Conservation (phyloP, 1,284 basidiomycete genomes). For the Ustilago cynodontis region DNA sequence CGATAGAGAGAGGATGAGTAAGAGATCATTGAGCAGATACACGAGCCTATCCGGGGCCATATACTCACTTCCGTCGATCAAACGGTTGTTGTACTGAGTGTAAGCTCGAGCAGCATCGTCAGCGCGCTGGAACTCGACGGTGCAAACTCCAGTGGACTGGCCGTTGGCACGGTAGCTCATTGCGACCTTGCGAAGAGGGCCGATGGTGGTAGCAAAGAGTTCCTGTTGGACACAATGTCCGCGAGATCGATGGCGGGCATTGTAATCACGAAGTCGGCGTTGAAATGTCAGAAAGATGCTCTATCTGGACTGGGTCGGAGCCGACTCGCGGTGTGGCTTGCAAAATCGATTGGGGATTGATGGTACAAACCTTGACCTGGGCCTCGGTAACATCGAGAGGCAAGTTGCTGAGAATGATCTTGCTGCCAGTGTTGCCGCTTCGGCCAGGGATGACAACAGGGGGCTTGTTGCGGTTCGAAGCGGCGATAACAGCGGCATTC, state of each 20-base stretch:
- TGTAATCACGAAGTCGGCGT: neutral
- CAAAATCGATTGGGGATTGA: neutral
- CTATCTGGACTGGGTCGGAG: neutral
- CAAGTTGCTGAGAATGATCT: slow-evolving; percentile 96
- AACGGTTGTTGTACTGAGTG: slow-evolving; percentile 94
- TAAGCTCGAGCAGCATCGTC: slow-evolving; percentile 93
- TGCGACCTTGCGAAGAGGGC: slow-evolving; percentile 83
- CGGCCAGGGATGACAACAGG: slow-evolving; percentile 68
- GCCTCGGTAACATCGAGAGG: slow-evolving; percentile 93
- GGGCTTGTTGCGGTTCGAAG: slow-evolving; percentile 65
- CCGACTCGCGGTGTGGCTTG: neutral
- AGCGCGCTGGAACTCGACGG: slow-evolving; percentile 85
- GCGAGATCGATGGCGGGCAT: neutral
- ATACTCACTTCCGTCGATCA: slow-evolving; percentile 95
- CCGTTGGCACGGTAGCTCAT: slow-evolving; percentile 88
- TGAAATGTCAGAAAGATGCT: slow-evolving; percentile 2
- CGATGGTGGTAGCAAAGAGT: slow-evolving; percentile 90
- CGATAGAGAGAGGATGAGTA: slow-evolving; percentile 46
- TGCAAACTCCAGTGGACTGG: slow-evolving; percentile 88
- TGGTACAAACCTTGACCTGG: slow-evolving; percentile 80
- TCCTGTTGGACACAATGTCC: slow-evolving; percentile 74
- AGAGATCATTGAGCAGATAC: neutral
- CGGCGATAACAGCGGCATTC: slow-evolving; percentile 60
- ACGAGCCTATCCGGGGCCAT: neutral
- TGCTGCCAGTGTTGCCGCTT: slow-evolving; percentile 72